Percentiles rank a stretch among this genome's conserved stretches.
Conservation (phyloP, 2,329 filamentous ascomycete species). For the Aspergillus sp. region DNA sequence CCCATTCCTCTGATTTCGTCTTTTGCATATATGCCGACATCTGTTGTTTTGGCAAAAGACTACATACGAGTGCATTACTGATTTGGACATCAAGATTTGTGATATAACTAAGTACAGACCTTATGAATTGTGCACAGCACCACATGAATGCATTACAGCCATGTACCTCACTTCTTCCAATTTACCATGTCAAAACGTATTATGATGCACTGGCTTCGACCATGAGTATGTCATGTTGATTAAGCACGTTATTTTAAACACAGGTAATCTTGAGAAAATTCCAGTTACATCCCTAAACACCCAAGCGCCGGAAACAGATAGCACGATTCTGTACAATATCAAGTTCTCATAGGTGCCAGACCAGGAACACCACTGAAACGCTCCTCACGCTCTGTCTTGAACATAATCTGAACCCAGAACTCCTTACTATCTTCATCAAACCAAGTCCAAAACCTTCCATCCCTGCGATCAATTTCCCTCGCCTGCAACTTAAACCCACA, state of each 20-base stretch:
- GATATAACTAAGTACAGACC: constrained; percentile 1
- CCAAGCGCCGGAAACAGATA: constrained; percentile 2
- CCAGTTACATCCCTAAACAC: neutral
- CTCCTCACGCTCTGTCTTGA: constrained; percentile 97
- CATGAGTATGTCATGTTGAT: no score
- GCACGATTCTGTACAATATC: constrained; percentile 2
- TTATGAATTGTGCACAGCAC: no score
- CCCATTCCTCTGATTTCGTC: constrained; percentile 9
- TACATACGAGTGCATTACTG: constrained; percentile 10
- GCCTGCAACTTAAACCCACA: constrained; percentile 95
- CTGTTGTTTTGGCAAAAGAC: constrained; percentile 10
- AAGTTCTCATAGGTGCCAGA: constrained; percentile 45
- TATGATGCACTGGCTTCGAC: no score
- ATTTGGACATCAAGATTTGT: constrained; percentile 5
- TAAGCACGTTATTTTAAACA: no score
- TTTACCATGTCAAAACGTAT: no score
- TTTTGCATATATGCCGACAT: constrained; percentile 15
- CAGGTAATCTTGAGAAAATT: neutral
- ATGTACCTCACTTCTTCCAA: no score
- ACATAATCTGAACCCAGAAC: constrained; percentile 96
- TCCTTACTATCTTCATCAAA: constrained; percentile 95
- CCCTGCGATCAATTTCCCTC: constrained; percentile 80
- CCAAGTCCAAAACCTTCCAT: constrained; percentile 86
- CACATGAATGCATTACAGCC: no score
- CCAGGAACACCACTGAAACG: constrained; percentile 65